Conservation (phyloP, 2,329 filamentous ascomycete species). For the Calonectria pauciramosa region DNA sequence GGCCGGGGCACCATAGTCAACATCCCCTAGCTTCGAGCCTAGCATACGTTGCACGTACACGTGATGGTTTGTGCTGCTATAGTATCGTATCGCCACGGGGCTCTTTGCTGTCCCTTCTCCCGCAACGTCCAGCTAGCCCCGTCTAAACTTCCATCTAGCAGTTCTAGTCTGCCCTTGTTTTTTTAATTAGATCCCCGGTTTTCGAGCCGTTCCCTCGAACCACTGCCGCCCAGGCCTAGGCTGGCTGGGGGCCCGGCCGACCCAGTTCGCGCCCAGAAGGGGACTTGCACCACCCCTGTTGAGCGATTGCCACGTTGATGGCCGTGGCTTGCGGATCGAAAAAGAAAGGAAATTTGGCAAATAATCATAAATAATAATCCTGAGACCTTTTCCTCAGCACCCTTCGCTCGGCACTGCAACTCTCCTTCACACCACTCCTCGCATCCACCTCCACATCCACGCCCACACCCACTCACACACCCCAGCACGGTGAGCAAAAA, state of each 20-base stretch:
- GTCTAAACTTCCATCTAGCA: not conserved
- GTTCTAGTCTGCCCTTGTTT: not conserved
- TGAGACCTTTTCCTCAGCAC: not conserved
- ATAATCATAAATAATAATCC: constrained; percentile 1
- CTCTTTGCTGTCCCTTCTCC: not conserved
- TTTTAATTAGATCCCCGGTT: not conserved
- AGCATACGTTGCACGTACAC: not conserved
- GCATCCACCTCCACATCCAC: constrained; percentile 35
- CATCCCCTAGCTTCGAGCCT: not conserved
- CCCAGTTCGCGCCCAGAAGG: constrained; percentile 36
- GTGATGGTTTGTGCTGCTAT: not conserved
- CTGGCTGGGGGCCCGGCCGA: constrained; percentile 14
- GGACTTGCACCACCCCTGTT: constrained; percentile 27
- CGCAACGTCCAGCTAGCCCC: constrained; percentile 1
- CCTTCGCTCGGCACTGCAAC: constrained; percentile 28
- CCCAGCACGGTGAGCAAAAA: not conserved
- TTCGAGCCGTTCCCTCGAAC: constrained; percentile 11
- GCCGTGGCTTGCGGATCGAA: constrained; percentile 38
- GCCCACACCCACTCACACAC: not conserved
- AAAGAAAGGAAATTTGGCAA: constrained; percentile 17
- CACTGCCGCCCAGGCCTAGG: not conserved
- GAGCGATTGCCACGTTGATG: constrained; percentile 53
- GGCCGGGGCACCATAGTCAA: not conserved
- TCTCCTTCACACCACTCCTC: constrained; percentile 44
- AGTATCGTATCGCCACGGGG: not conserved